A percentile compares a stretch with the other conserved stretches of the same genome.
Evolutionary conservation across 2,329 filamentous ascomycete genomes (phyloP).

Genomic region (Trichophyton simii): DNA sequence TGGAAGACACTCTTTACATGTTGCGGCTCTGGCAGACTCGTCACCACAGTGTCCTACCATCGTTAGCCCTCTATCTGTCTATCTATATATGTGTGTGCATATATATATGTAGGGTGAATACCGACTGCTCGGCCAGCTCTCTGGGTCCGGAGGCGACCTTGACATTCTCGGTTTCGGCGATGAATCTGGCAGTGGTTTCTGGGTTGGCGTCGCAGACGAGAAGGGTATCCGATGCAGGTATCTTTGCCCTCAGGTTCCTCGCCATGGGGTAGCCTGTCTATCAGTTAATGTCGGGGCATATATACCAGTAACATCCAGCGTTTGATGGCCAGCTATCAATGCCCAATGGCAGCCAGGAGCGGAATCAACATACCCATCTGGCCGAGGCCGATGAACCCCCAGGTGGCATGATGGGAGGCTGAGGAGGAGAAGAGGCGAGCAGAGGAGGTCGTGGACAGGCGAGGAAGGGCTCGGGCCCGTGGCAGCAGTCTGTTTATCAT

Average conservation of each 20-base stretch:
- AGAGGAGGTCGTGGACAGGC: not conserved
- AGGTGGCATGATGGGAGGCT: constrained; percentile 36
- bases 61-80: not conserved
- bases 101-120: constrained; percentile 33
- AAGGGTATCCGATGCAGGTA: constrained; percentile 49
- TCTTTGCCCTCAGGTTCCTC: constrained; percentile 54
- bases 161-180: constrained; percentile 42
- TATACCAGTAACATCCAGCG: too few species aligned
- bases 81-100: not conserved
- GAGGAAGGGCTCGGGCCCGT: not conserved
- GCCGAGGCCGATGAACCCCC: constrained; percentile 48
- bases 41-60: constrained; percentile 67
- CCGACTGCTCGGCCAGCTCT: constrained; percentile 54
- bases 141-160: constrained; percentile 45
- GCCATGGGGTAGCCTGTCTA: constrained; percentile 57
- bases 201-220: constrained; percentile 55
- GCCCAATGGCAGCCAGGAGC: not conserved
- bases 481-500: not conserved
- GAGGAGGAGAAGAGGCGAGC: constrained; percentile 36
- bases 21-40: constrained; percentile 74
- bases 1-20: constrained; percentile 77
- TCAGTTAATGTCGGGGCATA: too few species aligned
- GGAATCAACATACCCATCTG: constrained; percentile 43
- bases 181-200: constrained; percentile 44
- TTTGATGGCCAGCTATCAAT: not conserved